Conservation (phyloP, 805 yeast genomes). For the Kodamaea nitidulidarum region DNA sequence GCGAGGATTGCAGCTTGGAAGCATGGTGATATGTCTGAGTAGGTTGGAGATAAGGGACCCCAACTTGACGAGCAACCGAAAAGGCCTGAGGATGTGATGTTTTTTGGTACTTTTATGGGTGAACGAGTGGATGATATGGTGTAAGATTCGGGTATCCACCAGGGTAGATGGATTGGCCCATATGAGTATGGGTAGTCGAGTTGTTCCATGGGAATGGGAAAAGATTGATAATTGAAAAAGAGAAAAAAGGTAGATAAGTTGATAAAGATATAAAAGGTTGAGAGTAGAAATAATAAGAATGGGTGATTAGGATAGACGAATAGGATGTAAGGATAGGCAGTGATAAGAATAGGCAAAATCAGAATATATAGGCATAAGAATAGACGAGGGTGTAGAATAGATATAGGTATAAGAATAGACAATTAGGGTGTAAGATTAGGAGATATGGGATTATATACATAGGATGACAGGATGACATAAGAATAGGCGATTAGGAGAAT, state of each 20-base stretch:
- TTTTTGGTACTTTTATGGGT: background rate
- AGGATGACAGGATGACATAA: no score
- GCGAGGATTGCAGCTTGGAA: constrained; percentile 52
- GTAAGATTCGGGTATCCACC: background rate
- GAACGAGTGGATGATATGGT: background rate
- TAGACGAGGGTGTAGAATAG: no score
- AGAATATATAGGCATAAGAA: background rate
- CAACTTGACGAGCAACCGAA: constrained; percentile 28
- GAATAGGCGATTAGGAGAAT: no score
- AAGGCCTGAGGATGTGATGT: background rate
- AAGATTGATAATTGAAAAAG: background rate
- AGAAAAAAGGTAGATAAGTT: background rate
- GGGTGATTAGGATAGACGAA: no score
- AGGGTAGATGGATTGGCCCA: background rate
- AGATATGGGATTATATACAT: no score
- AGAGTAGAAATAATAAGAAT: no score
- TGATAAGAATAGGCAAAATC: background rate
- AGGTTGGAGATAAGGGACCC: constrained; percentile 33
- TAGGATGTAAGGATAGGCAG: no score
- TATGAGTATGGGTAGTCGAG: background rate
- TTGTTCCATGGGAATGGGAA: background rate
- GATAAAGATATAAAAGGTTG: background rate
- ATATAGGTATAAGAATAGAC: no score
- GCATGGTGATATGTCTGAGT: constrained; percentile 59
- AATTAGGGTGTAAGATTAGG: no score